Base-by-base conservation (phyloP, 139 green algal genomes). In the Closterium sp. region DNA sequence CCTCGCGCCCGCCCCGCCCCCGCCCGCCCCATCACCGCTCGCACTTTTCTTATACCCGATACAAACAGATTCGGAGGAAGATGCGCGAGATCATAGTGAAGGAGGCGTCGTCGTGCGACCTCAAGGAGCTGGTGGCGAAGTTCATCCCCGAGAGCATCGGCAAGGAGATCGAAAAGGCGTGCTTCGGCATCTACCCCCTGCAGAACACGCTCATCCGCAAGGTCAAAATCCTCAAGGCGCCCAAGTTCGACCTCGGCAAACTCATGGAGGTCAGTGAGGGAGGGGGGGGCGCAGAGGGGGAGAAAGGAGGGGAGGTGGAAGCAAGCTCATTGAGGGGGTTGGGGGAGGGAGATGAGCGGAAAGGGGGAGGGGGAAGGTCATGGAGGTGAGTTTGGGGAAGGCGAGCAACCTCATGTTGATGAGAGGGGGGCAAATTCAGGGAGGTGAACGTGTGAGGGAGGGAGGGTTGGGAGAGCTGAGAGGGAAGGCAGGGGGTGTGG, bases 221-320 rank as follows among this genome's bases (percentile, higher is more conserved):
- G 97, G 97, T 98, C 73, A 99, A 99, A 97, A 96, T 99, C 88
- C 95, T 99, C 70, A 98, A 99, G 95, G 94, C 97, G 24, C 98
- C 98, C 93, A 99, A 99, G 97, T 99, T 99, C 91, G 98, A 99
- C 96, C 92, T 99, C 84, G 97, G 94, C 95, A 98, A 98, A 96
- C 97, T 99, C 42, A 99, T 99, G 97, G 98, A 99, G 96, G 98
- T 99, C n/a, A n/a, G n/a, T n/a, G n/a, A n/a, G n/a, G n/a, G 90
- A 99, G 95, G 2, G 11, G 50, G 3, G 45, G 3, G 45, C 97
- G n/a, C n/a, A 28, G 86, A 62, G 86, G 6, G 86, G 31, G 9
- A 28, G 9, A 28, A 9, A 42, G 86, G n/a, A 6, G 9, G 9
- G 5, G 84, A 87, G 84, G n/a, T 22, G n/a, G 84, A 87, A 9